Conservation (phyloP, 2,329 filamentous ascomycete species). For the Didymella exigua region DNA sequence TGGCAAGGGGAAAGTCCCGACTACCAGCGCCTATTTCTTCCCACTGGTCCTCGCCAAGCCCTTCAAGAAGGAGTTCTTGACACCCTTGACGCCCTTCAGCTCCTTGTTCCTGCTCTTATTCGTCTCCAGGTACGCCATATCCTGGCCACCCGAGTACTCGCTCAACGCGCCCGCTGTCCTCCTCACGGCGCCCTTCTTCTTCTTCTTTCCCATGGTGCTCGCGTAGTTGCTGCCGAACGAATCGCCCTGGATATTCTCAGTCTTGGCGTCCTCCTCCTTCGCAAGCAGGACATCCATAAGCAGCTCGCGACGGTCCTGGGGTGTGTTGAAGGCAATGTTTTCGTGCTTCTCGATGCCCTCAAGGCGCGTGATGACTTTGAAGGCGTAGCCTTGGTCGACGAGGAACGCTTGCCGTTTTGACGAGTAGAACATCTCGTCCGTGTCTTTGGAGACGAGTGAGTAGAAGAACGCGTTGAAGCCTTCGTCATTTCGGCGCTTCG, state of each 20-base stretch:
- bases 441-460: slow-evolving; percentile 95
- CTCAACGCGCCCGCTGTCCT: slow-evolving; percentile 84
- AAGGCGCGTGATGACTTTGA: slow-evolving; percentile 97
- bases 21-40: slow-evolving; percentile 6
- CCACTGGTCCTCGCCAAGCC: slow-evolving; percentile 43
- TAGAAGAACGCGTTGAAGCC: slow-evolving; percentile 99
- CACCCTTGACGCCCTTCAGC: slow-evolving; percentile 46
- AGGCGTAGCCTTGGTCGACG: slow-evolving; percentile 97
- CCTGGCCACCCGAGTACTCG: slow-evolving; percentile 86
- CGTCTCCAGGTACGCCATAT: slow-evolving; percentile 80
- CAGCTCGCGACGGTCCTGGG: slow-evolving; percentile 81
- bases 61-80: slow-evolving; percentile 53
- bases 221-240: slow-evolving; percentile 61
- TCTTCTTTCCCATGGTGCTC: slow-evolving; percentile 53
- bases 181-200: slow-evolving; percentile 69
- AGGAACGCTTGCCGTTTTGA: slow-evolving; percentile 96
- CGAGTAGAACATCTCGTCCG: slow-evolving; percentile 96
- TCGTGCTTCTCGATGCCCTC: slow-evolving; percentile 87
- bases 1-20: too few species aligned
- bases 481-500: slow-evolving; percentile 94
- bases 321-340: slow-evolving; percentile 77
- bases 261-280: slow-evolving; percentile 72
- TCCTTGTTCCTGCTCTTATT: slow-evolving; percentile 55
- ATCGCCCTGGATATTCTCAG: slow-evolving; percentile 73
- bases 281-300: slow-evolving; percentile 89